phyloP scores from a whole-genome alignment of 2,329 filamentous ascomycete genomes.

The Juglanconis oblonga region DNA sequence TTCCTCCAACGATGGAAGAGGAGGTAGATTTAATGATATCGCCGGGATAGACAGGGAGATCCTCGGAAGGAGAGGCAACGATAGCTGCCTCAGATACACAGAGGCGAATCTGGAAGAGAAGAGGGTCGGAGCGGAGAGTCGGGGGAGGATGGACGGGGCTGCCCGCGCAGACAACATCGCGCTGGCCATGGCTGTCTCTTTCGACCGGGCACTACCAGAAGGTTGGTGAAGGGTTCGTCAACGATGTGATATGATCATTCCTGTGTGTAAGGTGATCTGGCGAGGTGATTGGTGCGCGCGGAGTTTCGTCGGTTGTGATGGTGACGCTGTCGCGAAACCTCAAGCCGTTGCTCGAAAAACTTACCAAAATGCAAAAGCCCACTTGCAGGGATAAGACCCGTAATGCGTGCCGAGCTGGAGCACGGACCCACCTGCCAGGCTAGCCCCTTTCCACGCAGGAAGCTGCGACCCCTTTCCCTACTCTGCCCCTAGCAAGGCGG shows the following conservation, averaged over 20 bases:
- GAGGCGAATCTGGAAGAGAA: slow-evolving; percentile 40
- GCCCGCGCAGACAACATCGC: slow-evolving; percentile 30
- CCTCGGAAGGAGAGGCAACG: slow-evolving; percentile 48
- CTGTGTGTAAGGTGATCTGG: no score
- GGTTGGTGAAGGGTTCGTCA: not conserved
- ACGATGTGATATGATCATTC: not conserved
- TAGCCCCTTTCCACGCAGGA: slow-evolving; percentile 18
- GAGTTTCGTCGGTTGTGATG: not conserved
- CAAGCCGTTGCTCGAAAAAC: not conserved
- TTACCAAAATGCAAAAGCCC: not conserved
- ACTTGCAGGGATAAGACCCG: not conserved
- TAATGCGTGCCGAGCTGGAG: slow-evolving; percentile 10
- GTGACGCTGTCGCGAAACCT: not conserved
- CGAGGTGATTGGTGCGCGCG: not conserved
- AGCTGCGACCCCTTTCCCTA: slow-evolving; percentile 32
- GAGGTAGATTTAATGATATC: slow-evolving; percentile 53
- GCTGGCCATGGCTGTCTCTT: slow-evolving; percentile 42
- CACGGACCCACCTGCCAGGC: slow-evolving; percentile 6
- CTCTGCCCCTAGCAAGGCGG: slow-evolving; percentile 30
- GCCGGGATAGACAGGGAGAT: slow-evolving; percentile 58
- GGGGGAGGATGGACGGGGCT: slow-evolving; percentile 51
- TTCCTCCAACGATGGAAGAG: slow-evolving; percentile 67
- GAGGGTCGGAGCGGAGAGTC: slow-evolving; percentile 42
- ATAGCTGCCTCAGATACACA: slow-evolving; percentile 43
- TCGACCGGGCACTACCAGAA: not conserved